A percentile compares a stretch with the other conserved stretches of the same genome.
Evolutionary conservation across 371 early-diverging fungal species (phyloP).

Genomic region (Aphelidium insulamus): DNA sequence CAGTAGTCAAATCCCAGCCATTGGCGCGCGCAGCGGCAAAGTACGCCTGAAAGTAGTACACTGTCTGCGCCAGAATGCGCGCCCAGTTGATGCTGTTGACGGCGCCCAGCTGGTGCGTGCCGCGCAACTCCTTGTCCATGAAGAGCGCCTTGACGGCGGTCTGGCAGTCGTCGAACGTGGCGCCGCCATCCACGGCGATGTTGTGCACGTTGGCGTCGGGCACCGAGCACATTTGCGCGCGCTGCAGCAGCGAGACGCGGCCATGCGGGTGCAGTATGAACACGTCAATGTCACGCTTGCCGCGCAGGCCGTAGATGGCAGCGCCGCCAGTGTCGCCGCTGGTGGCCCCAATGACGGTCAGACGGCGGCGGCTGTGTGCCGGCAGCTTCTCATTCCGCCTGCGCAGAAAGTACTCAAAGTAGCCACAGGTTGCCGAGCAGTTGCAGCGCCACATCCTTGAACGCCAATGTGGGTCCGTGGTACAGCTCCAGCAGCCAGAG

Average conservation of each 20-base stretch:
- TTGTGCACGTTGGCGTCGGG: slow-evolving; percentile 79
- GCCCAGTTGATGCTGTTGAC: slow-evolving; percentile 98
- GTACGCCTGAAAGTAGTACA: slow-evolving; percentile 86
- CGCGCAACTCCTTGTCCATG: slow-evolving; percentile 46
- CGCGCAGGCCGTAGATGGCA: slow-evolving; percentile 87
- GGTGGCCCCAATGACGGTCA: slow-evolving; percentile 92
- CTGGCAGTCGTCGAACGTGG: slow-evolving; percentile 92
- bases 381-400: slow-evolving; percentile 31
- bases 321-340: slow-evolving; percentile 92
- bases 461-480: slow-evolving; percentile 93
- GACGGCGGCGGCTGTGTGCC: slow-evolving; percentile 24
- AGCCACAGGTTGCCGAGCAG: slow-evolving; percentile 84
- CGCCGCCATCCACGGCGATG: slow-evolving; percentile 51
- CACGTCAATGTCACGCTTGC: slow-evolving; percentile 72
- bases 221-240: slow-evolving; percentile 93
- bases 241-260: slow-evolving; percentile 78
- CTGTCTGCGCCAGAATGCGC: slow-evolving; percentile 80
- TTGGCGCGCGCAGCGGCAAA: slow-evolving; percentile 26
- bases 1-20: background rate
- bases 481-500: slow-evolving; percentile 73
- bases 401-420: slow-evolving; percentile 87
- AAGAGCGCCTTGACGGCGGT: slow-evolving; percentile 70
- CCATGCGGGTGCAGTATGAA: slow-evolving; percentile 82
- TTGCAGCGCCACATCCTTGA: slow-evolving; percentile 94
- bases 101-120: slow-evolving; percentile 61